phyloP scores from a whole-genome alignment of 331 rosid species.

The Quercus phellos region DNA sequence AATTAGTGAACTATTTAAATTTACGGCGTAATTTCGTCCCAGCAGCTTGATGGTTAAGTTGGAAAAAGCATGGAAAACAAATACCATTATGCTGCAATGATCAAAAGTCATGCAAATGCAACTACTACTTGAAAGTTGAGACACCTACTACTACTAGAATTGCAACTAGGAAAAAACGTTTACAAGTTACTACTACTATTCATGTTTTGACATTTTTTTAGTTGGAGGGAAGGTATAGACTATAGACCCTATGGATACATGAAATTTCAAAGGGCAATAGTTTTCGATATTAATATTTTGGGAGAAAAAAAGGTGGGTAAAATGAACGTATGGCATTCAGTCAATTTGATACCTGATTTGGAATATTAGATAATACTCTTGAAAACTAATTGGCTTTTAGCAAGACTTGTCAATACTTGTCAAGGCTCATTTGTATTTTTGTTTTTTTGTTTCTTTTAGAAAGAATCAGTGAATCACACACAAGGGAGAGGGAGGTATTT shows the following conservation, averaged over 20 bases:
- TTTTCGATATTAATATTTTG: background rate
- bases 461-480: no score
- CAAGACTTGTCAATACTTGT: background rate
- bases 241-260: background rate
- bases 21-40: background rate
- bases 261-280: background rate
- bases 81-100: background rate
- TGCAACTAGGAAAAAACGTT: background rate
- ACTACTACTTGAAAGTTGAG: background rate
- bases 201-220: background rate
- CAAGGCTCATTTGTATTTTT: background rate
- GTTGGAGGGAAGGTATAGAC: background rate
- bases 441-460: background rate
- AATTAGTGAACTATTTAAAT: background rate
- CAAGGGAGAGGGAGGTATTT: no score
- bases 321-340: conserved; percentile 23
- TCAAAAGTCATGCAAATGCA: background rate
- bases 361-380: background rate
- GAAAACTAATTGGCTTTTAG: background rate
- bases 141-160: background rate
- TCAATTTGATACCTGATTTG: conserved; percentile 21
- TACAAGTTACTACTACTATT: background rate
- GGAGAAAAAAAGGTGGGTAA: conserved; percentile 2
- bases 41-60: background rate
- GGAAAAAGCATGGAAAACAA: background rate